phyloP scores from a whole-genome alignment of 805 yeast genomes.

The Saturnispora sanitii region DNA sequence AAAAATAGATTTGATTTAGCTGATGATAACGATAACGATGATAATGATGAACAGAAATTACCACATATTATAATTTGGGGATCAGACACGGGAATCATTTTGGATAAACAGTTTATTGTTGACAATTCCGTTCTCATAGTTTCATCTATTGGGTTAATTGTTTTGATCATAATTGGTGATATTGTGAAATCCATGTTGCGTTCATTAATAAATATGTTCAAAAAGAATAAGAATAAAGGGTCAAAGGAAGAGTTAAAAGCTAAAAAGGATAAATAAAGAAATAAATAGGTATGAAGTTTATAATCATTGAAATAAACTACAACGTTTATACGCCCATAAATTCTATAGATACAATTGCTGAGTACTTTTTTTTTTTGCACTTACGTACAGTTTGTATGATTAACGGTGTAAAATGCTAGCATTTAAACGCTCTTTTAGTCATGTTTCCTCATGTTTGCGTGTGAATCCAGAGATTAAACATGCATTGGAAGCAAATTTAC shows the following conservation, averaged over 20 bases:
- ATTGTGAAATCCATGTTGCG: conserved; percentile 3
- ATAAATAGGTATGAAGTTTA: too few relatives aligned
- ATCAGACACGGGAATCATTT: conserved; percentile 13
- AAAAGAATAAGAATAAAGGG: background rate
- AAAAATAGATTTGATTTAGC: conserved; percentile 12
- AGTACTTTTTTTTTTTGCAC: too few relatives aligned
- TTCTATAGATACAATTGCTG: too few relatives aligned
- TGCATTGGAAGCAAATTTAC: conserved; percentile 47
- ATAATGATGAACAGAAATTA: background rate
- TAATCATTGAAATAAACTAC: too few relatives aligned
- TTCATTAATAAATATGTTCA: background rate
- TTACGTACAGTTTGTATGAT: background rate
- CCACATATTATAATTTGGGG: conserved; percentile 1
- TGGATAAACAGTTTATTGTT: conserved; percentile 35
- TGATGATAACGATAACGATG: conserved; percentile 21
- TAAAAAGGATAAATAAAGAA: background rate
- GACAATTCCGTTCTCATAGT: conserved; percentile 40
- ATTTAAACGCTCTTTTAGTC: background rate
- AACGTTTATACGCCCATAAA: too few relatives aligned
- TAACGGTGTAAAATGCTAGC: background rate
- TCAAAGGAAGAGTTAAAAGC: background rate
- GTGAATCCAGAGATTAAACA: conserved; percentile 42
- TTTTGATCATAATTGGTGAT: conserved; percentile 10
- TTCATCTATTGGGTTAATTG: conserved; percentile 7
- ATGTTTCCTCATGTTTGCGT: conserved; percentile 3